A percentile compares a stretch with the other conserved stretches of the same genome.
These are phyloP conservation scores for Juglanconis juglandina DNA, from an alignment of 2,329 filamentous ascomycete genomes.

Conservation along the genomic window DNA sequence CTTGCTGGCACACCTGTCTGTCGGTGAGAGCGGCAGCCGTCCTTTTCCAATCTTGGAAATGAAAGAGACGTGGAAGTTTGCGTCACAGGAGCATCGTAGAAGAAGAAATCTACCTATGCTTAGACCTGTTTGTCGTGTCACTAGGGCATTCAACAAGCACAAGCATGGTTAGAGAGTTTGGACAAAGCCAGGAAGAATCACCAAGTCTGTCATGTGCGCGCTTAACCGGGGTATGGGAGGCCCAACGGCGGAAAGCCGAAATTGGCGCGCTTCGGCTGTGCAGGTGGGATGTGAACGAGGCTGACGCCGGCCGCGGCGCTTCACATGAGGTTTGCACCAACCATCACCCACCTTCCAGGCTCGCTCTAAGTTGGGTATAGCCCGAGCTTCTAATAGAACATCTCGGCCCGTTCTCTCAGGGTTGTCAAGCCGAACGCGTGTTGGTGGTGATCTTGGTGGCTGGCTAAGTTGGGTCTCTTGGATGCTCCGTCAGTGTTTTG, in stretches of 20 bases:
- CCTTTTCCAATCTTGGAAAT: too few relatives aligned
- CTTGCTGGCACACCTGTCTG: not conserved
- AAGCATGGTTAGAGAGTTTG: too few relatives aligned
- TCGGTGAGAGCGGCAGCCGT: too few relatives aligned
- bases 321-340: not conserved
- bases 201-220: not conserved
- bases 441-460: conserved; percentile 1
- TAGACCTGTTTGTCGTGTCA: too few relatives aligned
- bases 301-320: not conserved
- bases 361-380: too few relatives aligned
- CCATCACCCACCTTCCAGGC: too few relatives aligned
- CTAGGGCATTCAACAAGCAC: too few relatives aligned
- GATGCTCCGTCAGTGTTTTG: too few relatives aligned
- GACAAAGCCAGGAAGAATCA: not conserved
- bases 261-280: not conserved
- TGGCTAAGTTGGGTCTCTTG: too few relatives aligned
- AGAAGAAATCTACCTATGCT: too few relatives aligned
- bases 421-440: not conserved
- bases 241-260: not conserved
- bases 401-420: conserved; percentile 3
- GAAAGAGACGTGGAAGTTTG: too few relatives aligned
- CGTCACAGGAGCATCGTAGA: too few relatives aligned
- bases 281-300: not conserved
- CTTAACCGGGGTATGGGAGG: not conserved
- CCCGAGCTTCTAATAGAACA: not conserved